Percentiles rank a stretch among this genome's conserved stretches.
Evolutionary conservation across 192 early-diverging fungal species (phyloP).

Genomic region (Pilobolus umbonatus): DNA sequence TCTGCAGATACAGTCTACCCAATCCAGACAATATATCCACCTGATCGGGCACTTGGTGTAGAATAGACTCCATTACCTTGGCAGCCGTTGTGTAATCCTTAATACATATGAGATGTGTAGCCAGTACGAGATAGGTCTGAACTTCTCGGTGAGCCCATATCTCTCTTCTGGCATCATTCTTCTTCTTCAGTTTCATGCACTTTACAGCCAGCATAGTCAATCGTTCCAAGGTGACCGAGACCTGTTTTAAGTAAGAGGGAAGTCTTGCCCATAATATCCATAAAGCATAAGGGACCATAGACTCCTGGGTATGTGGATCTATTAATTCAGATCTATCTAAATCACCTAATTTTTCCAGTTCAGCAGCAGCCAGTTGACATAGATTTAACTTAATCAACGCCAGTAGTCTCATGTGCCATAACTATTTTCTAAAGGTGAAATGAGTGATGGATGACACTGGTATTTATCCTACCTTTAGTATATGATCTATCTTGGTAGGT

Average conservation of each 20-base stretch:
- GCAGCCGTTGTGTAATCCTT: constrained; percentile 39
- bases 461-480: constrained; percentile 47
- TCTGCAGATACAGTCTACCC: constrained; percentile 45
- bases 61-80: constrained; percentile 30
- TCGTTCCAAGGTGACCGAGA: constrained; percentile 38
- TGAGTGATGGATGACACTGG: background rate
- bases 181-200: constrained; percentile 35
- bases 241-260: constrained; percentile 35
- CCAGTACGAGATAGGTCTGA: constrained; percentile 41
- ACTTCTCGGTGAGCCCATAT: constrained; percentile 35
- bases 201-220: constrained; percentile 37
- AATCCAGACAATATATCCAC: constrained; percentile 39
- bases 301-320: constrained; percentile 26
- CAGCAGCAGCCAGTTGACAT: constrained; percentile 48
- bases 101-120: constrained; percentile 39
- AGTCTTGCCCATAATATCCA: constrained; percentile 40
- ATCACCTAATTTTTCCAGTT: constrained; percentile 47
- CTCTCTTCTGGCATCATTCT: background rate
- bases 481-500: constrained; percentile 29
- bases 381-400: constrained; percentile 42
- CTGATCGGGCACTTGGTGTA: constrained; percentile 17
- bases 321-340: constrained; percentile 36
- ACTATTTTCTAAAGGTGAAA: constrained; percentile 21
- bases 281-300: constrained; percentile 49
- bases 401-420: constrained; percentile 48